Percentiles rank a stretch among this genome's conserved stretches.
These are phyloP conservation scores for Rhododendron griersonianum DNA, from an alignment of 148 eudicot species.

Conservation along the genomic window DNA sequence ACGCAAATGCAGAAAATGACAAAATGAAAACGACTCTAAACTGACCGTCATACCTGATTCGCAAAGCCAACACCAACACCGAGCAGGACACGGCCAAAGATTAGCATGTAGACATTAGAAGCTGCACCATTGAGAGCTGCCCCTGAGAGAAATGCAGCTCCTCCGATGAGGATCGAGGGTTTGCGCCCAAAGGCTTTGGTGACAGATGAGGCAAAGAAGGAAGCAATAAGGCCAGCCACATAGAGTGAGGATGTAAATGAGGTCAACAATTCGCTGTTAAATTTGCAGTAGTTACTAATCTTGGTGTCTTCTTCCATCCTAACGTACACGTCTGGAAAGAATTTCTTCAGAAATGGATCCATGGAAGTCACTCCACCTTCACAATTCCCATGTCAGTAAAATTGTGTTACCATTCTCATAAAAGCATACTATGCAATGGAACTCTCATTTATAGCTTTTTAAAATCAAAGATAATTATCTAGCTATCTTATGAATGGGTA, in stretches of 20 bases:
- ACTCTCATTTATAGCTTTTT: too few relatives aligned
- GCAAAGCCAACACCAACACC: slow-evolving; percentile 20
- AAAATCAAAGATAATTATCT: too few relatives aligned
- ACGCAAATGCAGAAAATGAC: too few relatives aligned
- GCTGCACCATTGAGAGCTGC: background rate
- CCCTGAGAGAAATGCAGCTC: background rate
- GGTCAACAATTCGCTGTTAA: slow-evolving; percentile 2
- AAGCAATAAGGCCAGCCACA: slow-evolving; percentile 30
- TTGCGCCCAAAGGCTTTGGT: slow-evolving; percentile 32
- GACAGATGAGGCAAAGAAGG: slow-evolving; percentile 22
- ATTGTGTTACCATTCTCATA: too few relatives aligned
- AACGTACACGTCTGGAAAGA: background rate
- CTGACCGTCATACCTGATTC: slow-evolving; percentile 8
- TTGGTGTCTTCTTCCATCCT: slow-evolving; percentile 6
- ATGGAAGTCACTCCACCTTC: slow-evolving; percentile 8
- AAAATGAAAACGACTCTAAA: too few relatives aligned
- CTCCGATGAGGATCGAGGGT: slow-evolving; percentile 15
- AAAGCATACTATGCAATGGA: too few relatives aligned
- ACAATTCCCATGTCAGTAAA: background rate
- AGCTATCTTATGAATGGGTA: too few relatives aligned
- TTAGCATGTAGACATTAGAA: slow-evolving; percentile 1
- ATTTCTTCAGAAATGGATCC: slow-evolving; percentile 5
- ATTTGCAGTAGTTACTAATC: slow-evolving; percentile 11
- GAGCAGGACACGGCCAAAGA: slow-evolving; percentile 12
- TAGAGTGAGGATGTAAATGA: slow-evolving; percentile 22